Evolutionary conservation across 148 eudicot species (phyloP).

Genomic region (Spergularia marina): DNA sequence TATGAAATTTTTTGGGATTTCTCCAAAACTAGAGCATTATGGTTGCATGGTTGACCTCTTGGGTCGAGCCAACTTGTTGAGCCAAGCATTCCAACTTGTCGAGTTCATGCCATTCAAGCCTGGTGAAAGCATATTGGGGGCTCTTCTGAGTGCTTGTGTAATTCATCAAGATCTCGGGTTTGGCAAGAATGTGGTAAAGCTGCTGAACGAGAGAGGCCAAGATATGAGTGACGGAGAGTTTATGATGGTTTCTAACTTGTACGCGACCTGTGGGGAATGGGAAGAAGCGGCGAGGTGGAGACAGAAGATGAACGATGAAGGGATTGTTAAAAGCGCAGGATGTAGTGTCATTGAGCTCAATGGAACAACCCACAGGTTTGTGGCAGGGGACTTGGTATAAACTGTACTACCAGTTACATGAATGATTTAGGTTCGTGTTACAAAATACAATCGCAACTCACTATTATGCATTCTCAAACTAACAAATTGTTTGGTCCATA

Average conservation of each 20-base stretch:
- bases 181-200: slow-evolving; percentile 29
- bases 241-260: slow-evolving; percentile 45
- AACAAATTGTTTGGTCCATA: too few relatives aligned
- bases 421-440: too few relatives aligned
- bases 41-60: slow-evolving; percentile 56
- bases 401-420: too few relatives aligned
- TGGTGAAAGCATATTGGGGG: slow-evolving; percentile 41
- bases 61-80: slow-evolving; percentile 53
- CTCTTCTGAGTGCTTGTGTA: slow-evolving; percentile 51
- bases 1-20: slow-evolving; percentile 41
- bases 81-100: slow-evolving; percentile 41
- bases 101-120: slow-evolving; percentile 39
- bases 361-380: slow-evolving; percentile 36
- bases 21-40: slow-evolving; percentile 51
- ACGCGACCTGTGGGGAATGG: slow-evolving; percentile 50
- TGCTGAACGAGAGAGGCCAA: slow-evolving; percentile 36
- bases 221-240: slow-evolving; percentile 39
- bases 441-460: too few relatives aligned
- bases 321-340: slow-evolving; percentile 49
- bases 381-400: slow-evolving; percentile 37
- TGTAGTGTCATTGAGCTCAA: slow-evolving; percentile 46
- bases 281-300: slow-evolving; percentile 42
- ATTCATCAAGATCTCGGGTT: slow-evolving; percentile 37
- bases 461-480: too few relatives aligned
- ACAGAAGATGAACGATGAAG: slow-evolving; percentile 44